Evolutionary conservation across 2,329 filamentous ascomycete species (phyloP).

Genomic region (Cordyceps pruinosa): DNA sequence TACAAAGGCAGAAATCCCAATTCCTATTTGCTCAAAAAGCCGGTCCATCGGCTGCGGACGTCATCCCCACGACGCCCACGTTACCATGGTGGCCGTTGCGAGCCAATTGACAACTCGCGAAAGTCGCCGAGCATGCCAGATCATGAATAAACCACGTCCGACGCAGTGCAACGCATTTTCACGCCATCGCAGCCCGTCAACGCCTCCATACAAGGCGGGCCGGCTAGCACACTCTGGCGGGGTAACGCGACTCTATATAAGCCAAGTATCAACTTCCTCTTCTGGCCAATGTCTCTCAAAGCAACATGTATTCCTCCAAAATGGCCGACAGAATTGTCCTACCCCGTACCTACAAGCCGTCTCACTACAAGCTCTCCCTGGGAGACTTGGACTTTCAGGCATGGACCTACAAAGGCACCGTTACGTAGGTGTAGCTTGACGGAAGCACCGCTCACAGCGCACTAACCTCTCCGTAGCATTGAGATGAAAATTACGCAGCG

Average conservation of each 20-base stretch:
- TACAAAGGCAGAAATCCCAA: too few relatives aligned
- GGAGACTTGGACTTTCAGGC: constrained; percentile 4
- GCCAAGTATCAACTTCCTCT: not conserved
- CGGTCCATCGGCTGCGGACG: too few relatives aligned
- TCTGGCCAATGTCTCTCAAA: not conserved
- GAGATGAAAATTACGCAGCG: not conserved
- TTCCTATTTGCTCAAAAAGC: too few relatives aligned
- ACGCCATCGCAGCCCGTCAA: too few relatives aligned
- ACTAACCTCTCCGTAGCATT: not conserved
- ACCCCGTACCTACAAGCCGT: not conserved
- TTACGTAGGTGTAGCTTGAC: constrained; percentile 5
- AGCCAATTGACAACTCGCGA: too few relatives aligned
- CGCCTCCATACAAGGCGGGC: not conserved
- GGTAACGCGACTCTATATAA: not conserved
- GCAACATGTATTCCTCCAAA: not conserved
- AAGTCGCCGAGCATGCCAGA: too few relatives aligned
- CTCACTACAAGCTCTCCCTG: constrained; percentile 8
- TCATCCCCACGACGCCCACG: too few relatives aligned
- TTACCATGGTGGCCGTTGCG: too few relatives aligned
- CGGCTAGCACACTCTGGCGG: not conserved
- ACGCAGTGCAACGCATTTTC: too few relatives aligned
- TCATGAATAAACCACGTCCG: too few relatives aligned
- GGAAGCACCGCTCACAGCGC: not conserved
- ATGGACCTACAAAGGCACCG: constrained; percentile 11
- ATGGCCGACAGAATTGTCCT: constrained; percentile 1